Percentiles rank a stretch among this genome's conserved stretches.
These are phyloP conservation scores for Davidsoniella eucalypti DNA, from an alignment of 2,329 filamentous ascomycete species.

Conservation along the genomic window DNA sequence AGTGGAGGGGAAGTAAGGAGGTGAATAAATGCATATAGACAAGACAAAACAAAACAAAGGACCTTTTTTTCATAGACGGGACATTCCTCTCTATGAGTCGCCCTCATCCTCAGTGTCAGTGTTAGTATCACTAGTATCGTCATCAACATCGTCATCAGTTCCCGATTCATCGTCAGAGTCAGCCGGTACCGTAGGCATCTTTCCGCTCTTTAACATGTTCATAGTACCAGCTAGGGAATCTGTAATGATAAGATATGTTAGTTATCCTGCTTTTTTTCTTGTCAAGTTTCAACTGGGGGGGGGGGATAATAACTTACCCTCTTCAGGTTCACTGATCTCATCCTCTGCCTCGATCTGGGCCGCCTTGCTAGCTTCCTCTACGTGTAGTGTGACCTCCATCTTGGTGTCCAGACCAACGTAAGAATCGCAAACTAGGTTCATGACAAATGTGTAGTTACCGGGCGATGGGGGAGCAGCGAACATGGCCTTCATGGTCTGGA, in stretches of 20 bases:
- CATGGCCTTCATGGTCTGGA: slow-evolving; percentile 93
- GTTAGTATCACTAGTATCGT: slow-evolving; percentile 51
- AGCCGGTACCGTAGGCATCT: slow-evolving; percentile 27
- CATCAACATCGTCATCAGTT: slow-evolving; percentile 52
- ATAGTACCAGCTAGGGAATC: slow-evolving; percentile 85
- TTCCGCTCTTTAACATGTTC: slow-evolving; percentile 64
- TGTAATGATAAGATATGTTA: slow-evolving; percentile 23
- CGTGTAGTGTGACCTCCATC: slow-evolving; percentile 73
- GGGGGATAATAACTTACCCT: slow-evolving; percentile 49
- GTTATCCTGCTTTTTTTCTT: not conserved
- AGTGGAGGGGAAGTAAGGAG: slow-evolving; percentile 5
- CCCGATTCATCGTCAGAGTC: slow-evolving; percentile 70
- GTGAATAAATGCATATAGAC: slow-evolving; percentile 12
- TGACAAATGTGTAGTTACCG: slow-evolving; percentile 84
- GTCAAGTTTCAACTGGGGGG: not conserved
- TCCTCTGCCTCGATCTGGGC: slow-evolving; percentile 68
- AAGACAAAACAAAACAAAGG: slow-evolving; percentile 14
- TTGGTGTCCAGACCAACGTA: slow-evolving; percentile 90
- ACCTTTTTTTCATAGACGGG: slow-evolving; percentile 5
- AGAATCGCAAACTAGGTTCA: slow-evolving; percentile 87
- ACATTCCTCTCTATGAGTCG: slow-evolving; percentile 4
- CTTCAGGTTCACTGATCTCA: slow-evolving; percentile 94
- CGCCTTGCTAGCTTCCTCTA: slow-evolving; percentile 79
- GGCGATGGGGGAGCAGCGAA: slow-evolving; percentile 88
- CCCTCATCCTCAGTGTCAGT: slow-evolving; percentile 48